Percentiles rank a stretch among this genome's conserved stretches.
Conservation (phyloP, 495 filamentous ascomycete species). For the Parachaetomium inaequale region DNA sequence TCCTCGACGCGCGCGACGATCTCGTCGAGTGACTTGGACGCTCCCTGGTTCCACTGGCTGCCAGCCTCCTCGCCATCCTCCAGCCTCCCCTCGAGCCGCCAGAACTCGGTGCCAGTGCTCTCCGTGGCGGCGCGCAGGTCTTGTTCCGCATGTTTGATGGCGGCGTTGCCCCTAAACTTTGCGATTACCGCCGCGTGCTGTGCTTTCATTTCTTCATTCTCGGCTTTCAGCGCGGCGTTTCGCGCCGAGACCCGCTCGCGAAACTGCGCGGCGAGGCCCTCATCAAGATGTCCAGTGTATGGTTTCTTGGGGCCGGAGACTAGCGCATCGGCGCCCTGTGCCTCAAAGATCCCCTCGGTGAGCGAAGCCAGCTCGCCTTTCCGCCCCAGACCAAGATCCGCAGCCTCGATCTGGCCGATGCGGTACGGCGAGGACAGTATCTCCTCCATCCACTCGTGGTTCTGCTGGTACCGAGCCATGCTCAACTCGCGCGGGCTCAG, state of each 20-base stretch:
- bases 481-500: conserved; percentile 86
- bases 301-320: conserved; percentile 44
- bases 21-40: conserved; percentile 57
- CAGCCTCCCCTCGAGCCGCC: conserved; percentile 60
- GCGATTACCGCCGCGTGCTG: conserved; percentile 71
- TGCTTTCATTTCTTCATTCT: conserved; percentile 77
- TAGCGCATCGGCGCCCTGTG: conserved; percentile 57
- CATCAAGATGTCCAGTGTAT: conserved; percentile 59
- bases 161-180: conserved; percentile 63
- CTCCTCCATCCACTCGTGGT: conserved; percentile 99
- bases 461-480: conserved; percentile 77
- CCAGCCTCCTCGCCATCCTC: conserved; percentile 53
- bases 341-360: conserved; percentile 70
- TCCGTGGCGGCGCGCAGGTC: conserved; percentile 55
- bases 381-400: conserved; percentile 81
- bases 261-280: conserved; percentile 70
- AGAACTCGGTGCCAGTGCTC: conserved; percentile 55
- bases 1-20: conserved; percentile 57
- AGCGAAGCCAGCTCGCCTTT: conserved; percentile 79
- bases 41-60: conserved; percentile 38
- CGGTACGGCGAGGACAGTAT: conserved; percentile 84
- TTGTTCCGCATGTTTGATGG: conserved; percentile 62
- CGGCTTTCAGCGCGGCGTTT: conserved; percentile 61
- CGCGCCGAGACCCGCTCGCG: conserved; percentile 65
- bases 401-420: conserved; percentile 76